Percentiles rank a stretch among this genome's conserved stretches.
Evolutionary conservation across 805 yeast species (phyloP).

Genomic region (Metschnikowia aberdeeniae): DNA sequence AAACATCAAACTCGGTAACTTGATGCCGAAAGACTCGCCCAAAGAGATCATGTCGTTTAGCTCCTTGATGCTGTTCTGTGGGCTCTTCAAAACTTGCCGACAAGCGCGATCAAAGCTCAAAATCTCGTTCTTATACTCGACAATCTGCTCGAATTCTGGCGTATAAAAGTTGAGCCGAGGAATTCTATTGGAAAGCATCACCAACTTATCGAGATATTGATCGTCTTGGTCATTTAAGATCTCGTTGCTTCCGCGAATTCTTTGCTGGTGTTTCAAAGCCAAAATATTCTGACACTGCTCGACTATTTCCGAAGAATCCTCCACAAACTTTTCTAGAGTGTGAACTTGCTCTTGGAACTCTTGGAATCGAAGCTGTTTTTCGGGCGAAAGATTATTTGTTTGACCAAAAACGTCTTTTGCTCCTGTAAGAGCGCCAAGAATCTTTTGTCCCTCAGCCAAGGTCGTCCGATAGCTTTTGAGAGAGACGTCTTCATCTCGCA

Average conservation of each 20-base stretch:
- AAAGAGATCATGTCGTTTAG: constrained; percentile 50
- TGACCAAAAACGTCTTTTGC: constrained; percentile 13
- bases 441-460: constrained; percentile 53
- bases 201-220: constrained; percentile 9
- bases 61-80: constrained; percentile 37
- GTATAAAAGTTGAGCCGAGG: constrained; percentile 48
- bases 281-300: constrained; percentile 53
- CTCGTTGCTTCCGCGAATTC: constrained; percentile 34
- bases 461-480: constrained; percentile 42
- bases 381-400: constrained; percentile 8
- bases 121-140: constrained; percentile 51
- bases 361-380: constrained; percentile 5
- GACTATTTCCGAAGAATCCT: constrained; percentile 46
- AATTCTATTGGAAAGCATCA: constrained; percentile 31
- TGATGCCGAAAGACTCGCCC: constrained; percentile 59
- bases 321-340: constrained; percentile 40
- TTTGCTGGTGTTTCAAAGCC: constrained; percentile 47
- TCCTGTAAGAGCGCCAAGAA: constrained; percentile 36
- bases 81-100: constrained; percentile 31
- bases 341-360: constrained; percentile 21
- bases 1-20: constrained; percentile 43
- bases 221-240: constrained; percentile 22
- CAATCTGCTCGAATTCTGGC: constrained; percentile 57
- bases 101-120: constrained; percentile 48
- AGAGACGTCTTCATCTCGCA: constrained; percentile 41